phyloP scores from a whole-genome alignment of 805 yeast genomes.

The Candida endomychidarum region DNA sequence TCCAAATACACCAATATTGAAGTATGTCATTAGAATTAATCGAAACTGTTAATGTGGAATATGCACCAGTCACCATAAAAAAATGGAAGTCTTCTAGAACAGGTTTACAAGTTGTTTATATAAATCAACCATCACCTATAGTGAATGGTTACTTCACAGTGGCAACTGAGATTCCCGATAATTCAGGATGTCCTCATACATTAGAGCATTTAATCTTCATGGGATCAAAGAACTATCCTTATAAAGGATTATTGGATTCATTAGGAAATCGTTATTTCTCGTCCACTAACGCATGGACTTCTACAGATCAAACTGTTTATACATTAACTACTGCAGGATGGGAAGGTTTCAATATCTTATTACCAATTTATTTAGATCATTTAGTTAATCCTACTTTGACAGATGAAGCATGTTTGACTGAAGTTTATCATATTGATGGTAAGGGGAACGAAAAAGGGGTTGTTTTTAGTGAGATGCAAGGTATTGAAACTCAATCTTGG shows the following conservation, averaged over 20 bases:
- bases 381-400: slow-evolving; percentile 80
- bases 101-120: slow-evolving; percentile 75
- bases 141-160: slow-evolving; percentile 95
- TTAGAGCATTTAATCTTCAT: slow-evolving; percentile 90
- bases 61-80: slow-evolving; percentile 66
- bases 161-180: slow-evolving; percentile 85
- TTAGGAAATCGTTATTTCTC: slow-evolving; percentile 83
- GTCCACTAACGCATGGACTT: slow-evolving; percentile 95
- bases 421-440: slow-evolving; percentile 93
- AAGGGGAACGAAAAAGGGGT: slow-evolving; percentile 92
- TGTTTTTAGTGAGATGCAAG: slow-evolving; percentile 96
- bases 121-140: slow-evolving; percentile 80
- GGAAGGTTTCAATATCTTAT: slow-evolving; percentile 82
- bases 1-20: neutral
- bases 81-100: slow-evolving; percentile 81
- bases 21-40: slow-evolving; percentile 8
- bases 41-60: slow-evolving; percentile 59
- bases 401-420: slow-evolving; percentile 88
- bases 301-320: slow-evolving; percentile 92
- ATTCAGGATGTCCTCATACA: slow-evolving; percentile 94
- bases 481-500: slow-evolving; percentile 76
- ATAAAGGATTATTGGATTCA: slow-evolving; percentile 85
- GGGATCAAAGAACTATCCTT: slow-evolving; percentile 90
- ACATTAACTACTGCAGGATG: slow-evolving; percentile 92
- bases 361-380: slow-evolving; percentile 91